These are phyloP conservation scores for Trichaptum fuscoviolaceum DNA, from an alignment of 768 basidiomycete species.

Conservation along the genomic window DNA sequence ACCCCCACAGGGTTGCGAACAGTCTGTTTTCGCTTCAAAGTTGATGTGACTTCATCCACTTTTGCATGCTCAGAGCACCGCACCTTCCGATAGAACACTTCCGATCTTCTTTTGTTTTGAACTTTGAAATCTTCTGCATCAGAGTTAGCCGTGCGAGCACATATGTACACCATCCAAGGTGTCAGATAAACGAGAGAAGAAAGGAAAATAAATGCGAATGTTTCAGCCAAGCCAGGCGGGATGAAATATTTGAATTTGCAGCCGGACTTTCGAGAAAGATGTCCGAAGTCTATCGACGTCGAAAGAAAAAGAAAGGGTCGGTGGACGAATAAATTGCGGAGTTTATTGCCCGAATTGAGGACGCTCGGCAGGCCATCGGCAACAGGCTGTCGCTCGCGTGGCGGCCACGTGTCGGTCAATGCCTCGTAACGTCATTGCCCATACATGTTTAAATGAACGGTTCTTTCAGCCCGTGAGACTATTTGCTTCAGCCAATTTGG, in stretches of 20 bases:
- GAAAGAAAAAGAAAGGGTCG: background rate
- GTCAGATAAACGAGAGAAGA: background rate
- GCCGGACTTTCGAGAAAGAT: background rate
- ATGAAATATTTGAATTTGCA: background rate
- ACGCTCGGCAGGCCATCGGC: background rate
- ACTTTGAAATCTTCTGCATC: background rate
- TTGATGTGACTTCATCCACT: background rate
- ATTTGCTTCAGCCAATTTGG: background rate
- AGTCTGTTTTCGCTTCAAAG: background rate
- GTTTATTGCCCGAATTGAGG: background rate
- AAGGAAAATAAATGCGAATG: background rate
- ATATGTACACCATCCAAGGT: background rate
- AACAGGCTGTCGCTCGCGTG: background rate
- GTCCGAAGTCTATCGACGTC: background rate
- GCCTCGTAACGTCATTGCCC: background rate
- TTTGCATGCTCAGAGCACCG: background rate
- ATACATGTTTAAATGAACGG: background rate
- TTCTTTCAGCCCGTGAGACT: background rate
- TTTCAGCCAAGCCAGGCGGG: background rate
- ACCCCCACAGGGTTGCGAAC: background rate
- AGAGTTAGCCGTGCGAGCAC: background rate
- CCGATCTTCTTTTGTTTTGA: background rate
- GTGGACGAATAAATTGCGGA: background rate
- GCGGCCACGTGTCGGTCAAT: background rate
- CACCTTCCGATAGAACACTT: background rate